Evolutionary conservation across 106 monocot genomes (phyloP), one percentile per base, ranked within the genome.

Genomic region (Acorus gramineus): DNA sequence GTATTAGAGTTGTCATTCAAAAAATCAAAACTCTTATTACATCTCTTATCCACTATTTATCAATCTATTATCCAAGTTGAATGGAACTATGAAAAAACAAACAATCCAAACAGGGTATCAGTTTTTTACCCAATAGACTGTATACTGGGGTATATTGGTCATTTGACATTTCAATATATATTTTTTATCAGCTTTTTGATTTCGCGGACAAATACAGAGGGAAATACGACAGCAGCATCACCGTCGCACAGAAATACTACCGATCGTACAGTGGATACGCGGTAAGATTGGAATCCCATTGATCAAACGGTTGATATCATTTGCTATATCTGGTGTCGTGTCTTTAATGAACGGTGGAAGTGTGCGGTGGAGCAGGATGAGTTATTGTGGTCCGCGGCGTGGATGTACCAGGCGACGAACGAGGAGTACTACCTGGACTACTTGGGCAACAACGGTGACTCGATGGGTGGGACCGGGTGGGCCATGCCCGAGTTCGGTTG

Each of bases 201-300:
- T 96, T 91, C 49, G 96, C 87, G 4, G 91, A 96, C 68, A 96
- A 91, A 72, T 85, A 96, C 70, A 70, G 96, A 56, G 96, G 96
- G 42, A 91, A 91, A 70, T 96, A 96, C 68, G 96, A 96, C 72
- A 60, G 81, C 69, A 91, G 96, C 81, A 96, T 96, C 46, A 79
- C 66, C 2, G 87, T 91, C 28, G 91, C 81, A 7, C 85, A 77
- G 64, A 91, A 88, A 51, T 96, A 88, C 70, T 96, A 96, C 85
- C 55, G 67, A 67, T 96, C 96, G 1, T 50, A 66, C 81, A 96
- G 96, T 54, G 96, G 96, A 66, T 96, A 91, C 57, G 85, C 64
- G 42, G 95, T 96, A 59, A 64, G 81, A 61, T 8, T 2, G 28
- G 28, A 43, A 2, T 46, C 55, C 4, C 9, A 46, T 14, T 5